These are phyloP conservation scores for Lentinula novae-zelandiae DNA, from an alignment of 1,284 basidiomycete species.

Conservation along the genomic window DNA sequence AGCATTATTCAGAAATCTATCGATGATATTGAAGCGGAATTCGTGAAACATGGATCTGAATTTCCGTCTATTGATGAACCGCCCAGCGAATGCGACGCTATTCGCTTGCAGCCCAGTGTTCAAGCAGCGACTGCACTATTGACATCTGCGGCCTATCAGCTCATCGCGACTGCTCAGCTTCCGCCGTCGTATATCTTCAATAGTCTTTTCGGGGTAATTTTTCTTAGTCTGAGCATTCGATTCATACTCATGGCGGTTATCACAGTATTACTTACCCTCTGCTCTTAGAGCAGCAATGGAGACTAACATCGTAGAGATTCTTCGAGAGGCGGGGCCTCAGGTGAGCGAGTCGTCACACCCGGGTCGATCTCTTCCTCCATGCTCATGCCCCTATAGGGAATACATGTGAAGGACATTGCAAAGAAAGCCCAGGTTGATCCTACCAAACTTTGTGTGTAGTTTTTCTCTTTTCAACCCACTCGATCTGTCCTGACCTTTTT, in stretches of 20 bases:
- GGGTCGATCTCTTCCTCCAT: background rate
- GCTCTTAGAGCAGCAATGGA: conserved; percentile 27
- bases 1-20: conserved; percentile 4
- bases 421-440: conserved; percentile 25
- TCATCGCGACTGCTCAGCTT: background rate
- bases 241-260: background rate
- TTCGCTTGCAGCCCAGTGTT: background rate
- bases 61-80: conserved; percentile 7
- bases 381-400: conserved; percentile 20
- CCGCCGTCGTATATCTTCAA: conserved; percentile 3
- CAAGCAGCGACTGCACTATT: background rate
- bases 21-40: background rate
- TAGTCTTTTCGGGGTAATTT: conserved; percentile 3
- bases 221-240: background rate
- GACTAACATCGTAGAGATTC: conserved; percentile 32
- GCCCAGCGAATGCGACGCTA: background rate
- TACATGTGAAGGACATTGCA: conserved; percentile 33
- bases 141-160: conserved; percentile 5
- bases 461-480: background rate
- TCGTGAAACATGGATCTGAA: background rate
- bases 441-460: conserved; percentile 27
- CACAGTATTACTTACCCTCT: conserved; percentile 20
- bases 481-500: background rate
- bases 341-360: conserved; percentile 15
- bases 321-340: conserved; percentile 33